Conservation (phyloP, 2,329 filamentous ascomycete genomes). For the Calycina herbarum region DNA sequence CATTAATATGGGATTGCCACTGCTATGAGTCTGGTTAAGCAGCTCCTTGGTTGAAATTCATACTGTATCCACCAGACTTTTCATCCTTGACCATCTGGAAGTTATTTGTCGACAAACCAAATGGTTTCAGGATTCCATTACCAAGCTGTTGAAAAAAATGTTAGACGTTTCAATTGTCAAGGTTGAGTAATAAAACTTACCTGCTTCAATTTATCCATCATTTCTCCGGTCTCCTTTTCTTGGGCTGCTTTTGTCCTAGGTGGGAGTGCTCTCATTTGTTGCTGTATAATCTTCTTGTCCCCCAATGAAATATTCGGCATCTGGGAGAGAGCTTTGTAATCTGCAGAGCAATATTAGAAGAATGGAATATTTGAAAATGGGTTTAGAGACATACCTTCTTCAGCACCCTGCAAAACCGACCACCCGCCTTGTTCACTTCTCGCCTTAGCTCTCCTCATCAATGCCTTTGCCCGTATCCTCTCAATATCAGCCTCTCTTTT, state of each 20-base stretch:
- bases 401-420: constrained; percentile 74
- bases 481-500: constrained; percentile 62
- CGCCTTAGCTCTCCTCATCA: constrained; percentile 52
- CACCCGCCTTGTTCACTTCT: constrained; percentile 72
- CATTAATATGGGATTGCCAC: no score
- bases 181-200: constrained; percentile 43
- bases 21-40: constrained; percentile 9
- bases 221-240: constrained; percentile 87
- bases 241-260: constrained; percentile 72
- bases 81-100: constrained; percentile 94
- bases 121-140: constrained; percentile 88
- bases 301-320: constrained; percentile 61
- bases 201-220: constrained; percentile 95
- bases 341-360: constrained; percentile 39
- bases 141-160: constrained; percentile 58
- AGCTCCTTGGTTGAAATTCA: constrained; percentile 66
- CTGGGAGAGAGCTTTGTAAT: constrained; percentile 68
- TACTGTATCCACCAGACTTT: constrained; percentile 85
- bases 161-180: not conserved
- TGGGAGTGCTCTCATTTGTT: constrained; percentile 66
- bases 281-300: constrained; percentile 67
- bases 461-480: constrained; percentile 78
- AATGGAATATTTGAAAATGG: not conserved
- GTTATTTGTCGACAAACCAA: constrained; percentile 90
- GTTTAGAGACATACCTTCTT: constrained; percentile 46